phyloP scores from a whole-genome alignment of 2,329 filamentous ascomycete genomes.

The Colletotrichum sp. region DNA sequence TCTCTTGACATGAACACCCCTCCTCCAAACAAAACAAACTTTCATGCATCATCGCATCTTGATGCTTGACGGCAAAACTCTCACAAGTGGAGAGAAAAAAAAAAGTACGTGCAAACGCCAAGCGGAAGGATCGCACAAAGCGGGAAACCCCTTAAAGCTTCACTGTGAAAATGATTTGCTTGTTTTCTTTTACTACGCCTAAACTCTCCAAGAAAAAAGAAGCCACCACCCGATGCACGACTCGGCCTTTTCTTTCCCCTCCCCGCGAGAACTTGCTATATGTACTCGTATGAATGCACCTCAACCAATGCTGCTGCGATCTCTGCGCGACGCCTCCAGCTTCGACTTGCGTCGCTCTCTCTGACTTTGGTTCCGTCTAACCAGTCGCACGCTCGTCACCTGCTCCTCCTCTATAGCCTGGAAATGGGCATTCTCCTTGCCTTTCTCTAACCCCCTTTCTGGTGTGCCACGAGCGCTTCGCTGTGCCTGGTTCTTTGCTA shows the following conservation, averaged over 20 bases:
- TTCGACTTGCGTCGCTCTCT: conserved; percentile 17
- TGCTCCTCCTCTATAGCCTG: background rate
- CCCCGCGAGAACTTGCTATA: background rate
- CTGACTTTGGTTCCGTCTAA: conserved; percentile 16
- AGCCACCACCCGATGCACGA: background rate
- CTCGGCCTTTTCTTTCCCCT: background rate
- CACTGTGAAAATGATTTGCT: background rate
- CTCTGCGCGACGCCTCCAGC: background rate
- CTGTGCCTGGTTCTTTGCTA: background rate
- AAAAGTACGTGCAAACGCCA: background rate
- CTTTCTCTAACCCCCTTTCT: background rate
- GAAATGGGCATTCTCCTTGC: background rate
- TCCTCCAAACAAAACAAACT: background rate
- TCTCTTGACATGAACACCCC: background rate
- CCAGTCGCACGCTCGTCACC: conserved; percentile 22
- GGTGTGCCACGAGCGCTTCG: background rate
- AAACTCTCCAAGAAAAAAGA: background rate
- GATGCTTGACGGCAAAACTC: background rate
- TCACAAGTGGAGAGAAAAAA: background rate
- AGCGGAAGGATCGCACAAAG: background rate
- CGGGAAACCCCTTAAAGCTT: background rate
- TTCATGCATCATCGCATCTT: background rate
- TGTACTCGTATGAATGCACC: conserved; percentile 12
- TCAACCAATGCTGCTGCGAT: conserved; percentile 12
- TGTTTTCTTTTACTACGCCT: background rate